Percentiles rank a stretch among this genome's conserved stretches.
Conservation (phyloP, 768 basidiomycete genomes). For the Trametes coccinea region DNA sequence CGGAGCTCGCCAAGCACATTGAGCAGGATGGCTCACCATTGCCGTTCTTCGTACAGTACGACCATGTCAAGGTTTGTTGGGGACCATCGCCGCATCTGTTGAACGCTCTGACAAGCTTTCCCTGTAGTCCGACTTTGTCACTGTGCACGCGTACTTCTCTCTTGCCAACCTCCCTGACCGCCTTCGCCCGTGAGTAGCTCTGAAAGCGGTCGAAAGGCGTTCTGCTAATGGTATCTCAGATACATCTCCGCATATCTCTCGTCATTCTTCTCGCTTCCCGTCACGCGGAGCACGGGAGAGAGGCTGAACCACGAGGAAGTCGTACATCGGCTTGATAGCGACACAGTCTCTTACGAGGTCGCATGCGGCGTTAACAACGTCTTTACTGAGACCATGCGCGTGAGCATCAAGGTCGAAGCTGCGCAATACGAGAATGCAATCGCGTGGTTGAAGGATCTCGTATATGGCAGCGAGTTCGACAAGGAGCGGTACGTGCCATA, state of each 20-base stretch:
- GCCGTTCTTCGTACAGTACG: conserved; percentile 91
- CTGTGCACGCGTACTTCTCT: conserved; percentile 78
- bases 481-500: conserved; percentile 60
- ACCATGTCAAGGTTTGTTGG: conserved; percentile 77
- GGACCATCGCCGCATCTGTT: neutral
- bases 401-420: conserved; percentile 84
- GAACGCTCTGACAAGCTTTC: no score
- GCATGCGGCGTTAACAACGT: conserved; percentile 57
- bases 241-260: conserved; percentile 77
- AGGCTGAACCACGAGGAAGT: conserved; percentile 84
- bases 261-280: conserved; percentile 87
- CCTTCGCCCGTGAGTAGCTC: conserved; percentile 66
- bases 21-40: conserved; percentile 64
- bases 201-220: neutral
- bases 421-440: conserved; percentile 78
- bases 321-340: conserved; percentile 84
- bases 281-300: conserved; percentile 69
- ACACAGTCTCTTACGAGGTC: conserved; percentile 85
- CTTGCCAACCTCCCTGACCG: conserved; percentile 67
- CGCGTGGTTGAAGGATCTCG: conserved; percentile 80
- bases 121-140: conserved; percentile 81
- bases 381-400: conserved; percentile 75
- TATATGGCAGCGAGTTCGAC: conserved; percentile 76
- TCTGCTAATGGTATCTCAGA: conserved; percentile 38
- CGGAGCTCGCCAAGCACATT: conserved; percentile 61